A percentile compares a stretch with the other conserved stretches of the same genome.
Conservation (phyloP, 1,284 basidiomycete species). For the Microbotryum intermedium region DNA sequence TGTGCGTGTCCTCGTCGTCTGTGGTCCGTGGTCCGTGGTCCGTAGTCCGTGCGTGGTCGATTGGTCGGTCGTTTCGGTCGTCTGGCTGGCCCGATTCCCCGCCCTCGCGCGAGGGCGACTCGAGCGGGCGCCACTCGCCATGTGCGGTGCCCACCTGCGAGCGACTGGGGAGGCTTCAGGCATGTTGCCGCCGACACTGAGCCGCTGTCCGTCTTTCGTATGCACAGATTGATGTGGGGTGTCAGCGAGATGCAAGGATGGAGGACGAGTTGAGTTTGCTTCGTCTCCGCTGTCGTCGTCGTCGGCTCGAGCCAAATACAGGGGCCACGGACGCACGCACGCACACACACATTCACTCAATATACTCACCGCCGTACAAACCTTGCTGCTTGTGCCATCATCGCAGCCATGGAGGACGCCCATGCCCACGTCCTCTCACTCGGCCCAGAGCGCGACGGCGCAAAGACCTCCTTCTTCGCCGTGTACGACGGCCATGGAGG, state of each 20-base stretch:
- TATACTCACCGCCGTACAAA: too few relatives aligned
- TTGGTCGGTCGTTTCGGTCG: too few relatives aligned
- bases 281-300: slow-evolving; percentile 43
- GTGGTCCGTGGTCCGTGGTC: too few relatives aligned
- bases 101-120: too few relatives aligned
- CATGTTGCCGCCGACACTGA: not conserved
- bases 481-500: slow-evolving; percentile 99
- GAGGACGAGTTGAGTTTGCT: slow-evolving; percentile 73
- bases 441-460: slow-evolving; percentile 51
- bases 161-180: too few relatives aligned
- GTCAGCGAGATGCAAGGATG: slow-evolving; percentile 99
- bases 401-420: slow-evolving; percentile 90
- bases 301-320: too few relatives aligned
- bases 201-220: not conserved
- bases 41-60: too few relatives aligned
- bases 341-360: too few relatives aligned
- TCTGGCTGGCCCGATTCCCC: not conserved
- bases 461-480: slow-evolving; percentile 68
- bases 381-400: not conserved
- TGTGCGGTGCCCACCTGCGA: too few relatives aligned
- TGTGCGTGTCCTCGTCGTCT: not conserved
- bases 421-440: slow-evolving; percentile 67
- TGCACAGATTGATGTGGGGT: slow-evolving; percentile 55
- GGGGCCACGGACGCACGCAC: too few relatives aligned
- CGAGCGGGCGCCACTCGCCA: too few relatives aligned